Evolutionary conservation across 768 basidiomycete genomes (phyloP), one percentile per base, ranked within the genome.

Genomic region (Butyriboletus loyo): DNA sequence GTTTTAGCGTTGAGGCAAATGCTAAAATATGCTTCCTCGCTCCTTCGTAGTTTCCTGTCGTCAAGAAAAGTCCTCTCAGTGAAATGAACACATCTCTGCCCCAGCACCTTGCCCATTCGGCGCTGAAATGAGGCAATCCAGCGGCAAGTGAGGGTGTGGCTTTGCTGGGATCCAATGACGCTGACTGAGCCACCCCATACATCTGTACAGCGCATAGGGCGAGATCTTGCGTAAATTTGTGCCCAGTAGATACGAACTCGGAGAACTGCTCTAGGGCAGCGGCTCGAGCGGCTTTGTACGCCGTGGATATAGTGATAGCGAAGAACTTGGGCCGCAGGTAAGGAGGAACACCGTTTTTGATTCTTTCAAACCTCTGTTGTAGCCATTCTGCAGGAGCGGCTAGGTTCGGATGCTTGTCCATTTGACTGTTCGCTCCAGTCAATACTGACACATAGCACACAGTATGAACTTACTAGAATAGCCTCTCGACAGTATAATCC

Each of bases 321-420:
- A 99, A 99, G 71, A 92, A 98, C 69, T 96, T 98, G 21, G 97
- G 97, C 21, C 95, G 82, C 70, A 98, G 77, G 76, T 93, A 95
- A 17, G 88, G 81, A 0, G 97, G 89, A 7, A 86, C 85, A 11
- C 77, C 77, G 1, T 67, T 66, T 60, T 89, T 87, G 63, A 98
- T 80, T 21, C 83, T 77, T 42, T 93, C 90, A 61, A 95, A 91
- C n/a, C 94, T 82, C 55, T 89, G 83, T 66, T 84, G 81, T 63
- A 98, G 76, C 97, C 97, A 99, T 49, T 80, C 72, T 6, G 86
- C 87, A 11, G 91, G 86, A 54, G 78, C 77, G 2, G 66, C 73
- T 9, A 98, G 79, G 32, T 81, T 77, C 0, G 94, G 92, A 64
- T 91, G 80, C 17, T 66, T 72, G 2, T 76, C 77, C 13, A 72